Percentiles rank a stretch among this genome's conserved stretches.
Conservation (phyloP, 805 yeast genomes). For the Lachancea fermentati region DNA sequence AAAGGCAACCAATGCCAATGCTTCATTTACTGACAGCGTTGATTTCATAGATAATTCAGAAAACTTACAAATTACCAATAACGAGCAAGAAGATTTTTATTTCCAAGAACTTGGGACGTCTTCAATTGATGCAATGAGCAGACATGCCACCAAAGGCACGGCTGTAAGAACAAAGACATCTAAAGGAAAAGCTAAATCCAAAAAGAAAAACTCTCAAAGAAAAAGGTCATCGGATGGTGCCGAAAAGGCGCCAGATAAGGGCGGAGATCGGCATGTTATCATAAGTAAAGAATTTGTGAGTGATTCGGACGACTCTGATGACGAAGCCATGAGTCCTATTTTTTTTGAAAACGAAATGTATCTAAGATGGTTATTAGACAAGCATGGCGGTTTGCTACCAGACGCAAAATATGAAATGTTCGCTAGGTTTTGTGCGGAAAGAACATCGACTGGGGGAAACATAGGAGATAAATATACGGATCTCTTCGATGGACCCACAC, state of each 20-base stretch:
- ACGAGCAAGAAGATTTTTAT: slow-evolving; percentile 3
- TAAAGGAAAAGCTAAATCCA: slow-evolving; percentile 25
- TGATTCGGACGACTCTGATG: slow-evolving; percentile 30
- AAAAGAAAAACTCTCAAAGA: slow-evolving; percentile 8
- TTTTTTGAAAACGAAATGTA: slow-evolving; percentile 34
- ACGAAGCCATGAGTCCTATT: slow-evolving; percentile 20
- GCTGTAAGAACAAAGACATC: slow-evolving; percentile 6
- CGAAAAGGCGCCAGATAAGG: background rate
- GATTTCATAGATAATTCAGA: background rate
- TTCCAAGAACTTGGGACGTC: slow-evolving; percentile 1
- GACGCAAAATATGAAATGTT: slow-evolving; percentile 19
- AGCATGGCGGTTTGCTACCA: slow-evolving; percentile 23
- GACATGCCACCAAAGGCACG: background rate
- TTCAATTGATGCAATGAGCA: background rate
- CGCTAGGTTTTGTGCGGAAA: slow-evolving; percentile 26
- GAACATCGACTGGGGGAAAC: slow-evolving; percentile 23
- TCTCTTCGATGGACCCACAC: slow-evolving; percentile 28
- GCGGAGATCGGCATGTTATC: slow-evolving; percentile 7
- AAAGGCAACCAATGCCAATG: background rate
- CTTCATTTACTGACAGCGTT: background rate
- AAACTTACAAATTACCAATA: background rate
- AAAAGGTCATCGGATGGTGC: background rate
- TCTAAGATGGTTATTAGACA: slow-evolving; percentile 29
- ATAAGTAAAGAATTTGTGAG: slow-evolving; percentile 30
- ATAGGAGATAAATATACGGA: slow-evolving; percentile 16